Evolutionary conservation across 2,329 filamentous ascomycete species (phyloP), one percentile per base, ranked within the genome.

Genomic region (Fusarium sp.): DNA sequence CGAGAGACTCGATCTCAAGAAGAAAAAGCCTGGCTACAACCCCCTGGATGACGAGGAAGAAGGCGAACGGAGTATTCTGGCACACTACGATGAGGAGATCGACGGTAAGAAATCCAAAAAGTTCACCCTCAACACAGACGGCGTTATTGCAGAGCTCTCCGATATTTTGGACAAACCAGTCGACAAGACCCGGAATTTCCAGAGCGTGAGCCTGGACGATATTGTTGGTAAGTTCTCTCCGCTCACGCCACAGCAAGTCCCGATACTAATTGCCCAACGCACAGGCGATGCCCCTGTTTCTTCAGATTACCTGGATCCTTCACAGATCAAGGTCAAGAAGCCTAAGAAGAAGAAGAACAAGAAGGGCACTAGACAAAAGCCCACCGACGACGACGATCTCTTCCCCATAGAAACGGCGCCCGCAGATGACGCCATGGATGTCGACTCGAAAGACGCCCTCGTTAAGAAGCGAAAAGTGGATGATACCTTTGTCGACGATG

Each of bases 1-100:
- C 39, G 91, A 97, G 69, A 89, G 86, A 66, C 79, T 97, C 11
- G 88, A 95, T 37, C 77, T 93, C 36, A 97, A 98, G 80, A 97
- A 96, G 82, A 92, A 93, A 75, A 91, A 89, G 72, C 89, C 90
- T 1, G 88, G 88, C 1, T 99, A 99, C 75, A 92, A 99, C 69
- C 93, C 94, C 0, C 89, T 92, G 59, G 79, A 92, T 63, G 80
- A 88, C 31, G 88, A 90, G 39, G 83, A 87, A 25, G 84, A 84
- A 21, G 88, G 84, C 11, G 80, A 88, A 54, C 83, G 83, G 15
- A 84, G 84, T 6, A 87, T 99, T 21, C 78, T 99, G 37, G 86
- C 91, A 13, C 94, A 99, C 68, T 99, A 99, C 71, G 95, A 98
- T 69, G 95, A 98, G 63, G 94, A 97, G 71, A 96, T 97, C 49